A percentile compares a stretch with the other conserved stretches of the same genome.
phyloP scores from a whole-genome alignment of 1,139 yeast genomes.

The Meyerozyma sp. region DNA sequence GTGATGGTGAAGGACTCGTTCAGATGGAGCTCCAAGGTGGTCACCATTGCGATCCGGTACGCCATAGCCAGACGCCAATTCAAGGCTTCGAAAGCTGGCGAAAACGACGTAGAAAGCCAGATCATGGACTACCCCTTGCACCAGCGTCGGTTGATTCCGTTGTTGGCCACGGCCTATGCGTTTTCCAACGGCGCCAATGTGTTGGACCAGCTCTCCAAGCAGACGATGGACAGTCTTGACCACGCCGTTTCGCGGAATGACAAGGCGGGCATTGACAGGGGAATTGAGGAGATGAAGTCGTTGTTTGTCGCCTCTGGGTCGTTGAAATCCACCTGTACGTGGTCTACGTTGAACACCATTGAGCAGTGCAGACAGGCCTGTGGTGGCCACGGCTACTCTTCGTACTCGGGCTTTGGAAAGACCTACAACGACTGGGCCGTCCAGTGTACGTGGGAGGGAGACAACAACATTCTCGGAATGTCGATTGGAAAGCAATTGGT shows the following conservation, averaged over 20 bases:
- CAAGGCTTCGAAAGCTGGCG: conserved; percentile 33
- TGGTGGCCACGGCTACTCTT: conserved; percentile 94
- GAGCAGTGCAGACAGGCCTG: conserved; percentile 94
- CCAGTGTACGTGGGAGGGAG: conserved; percentile 98
- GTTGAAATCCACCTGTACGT: conserved; percentile 82
- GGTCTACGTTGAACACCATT: conserved; percentile 75
- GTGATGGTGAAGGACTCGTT: conserved; percentile 83
- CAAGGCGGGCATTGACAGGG: conserved; percentile 34
- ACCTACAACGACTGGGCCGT: conserved; percentile 92
- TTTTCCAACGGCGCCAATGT: conserved; percentile 70
- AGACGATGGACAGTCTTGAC: conserved; percentile 52
- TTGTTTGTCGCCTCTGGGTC: conserved; percentile 85
- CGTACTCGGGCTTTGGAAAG: conserved; percentile 85
- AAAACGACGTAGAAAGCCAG: conserved; percentile 45
- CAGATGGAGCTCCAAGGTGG: conserved; percentile 72
- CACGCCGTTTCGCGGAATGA: conserved; percentile 43
- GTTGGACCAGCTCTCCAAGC: conserved; percentile 49
- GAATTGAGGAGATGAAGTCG: conserved; percentile 65
- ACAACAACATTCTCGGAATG: conserved; percentile 79
- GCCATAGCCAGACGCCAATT: conserved; percentile 90
- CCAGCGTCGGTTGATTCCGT: conserved; percentile 80
- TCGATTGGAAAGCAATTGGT: conserved; percentile 76
- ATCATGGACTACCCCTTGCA: conserved; percentile 80
- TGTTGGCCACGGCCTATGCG: conserved; percentile 73
- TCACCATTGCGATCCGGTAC: conserved; percentile 81